Base-by-base conservation (phyloP, 495 filamentous ascomycete species). In the Penicillium flavigenum region DNA sequence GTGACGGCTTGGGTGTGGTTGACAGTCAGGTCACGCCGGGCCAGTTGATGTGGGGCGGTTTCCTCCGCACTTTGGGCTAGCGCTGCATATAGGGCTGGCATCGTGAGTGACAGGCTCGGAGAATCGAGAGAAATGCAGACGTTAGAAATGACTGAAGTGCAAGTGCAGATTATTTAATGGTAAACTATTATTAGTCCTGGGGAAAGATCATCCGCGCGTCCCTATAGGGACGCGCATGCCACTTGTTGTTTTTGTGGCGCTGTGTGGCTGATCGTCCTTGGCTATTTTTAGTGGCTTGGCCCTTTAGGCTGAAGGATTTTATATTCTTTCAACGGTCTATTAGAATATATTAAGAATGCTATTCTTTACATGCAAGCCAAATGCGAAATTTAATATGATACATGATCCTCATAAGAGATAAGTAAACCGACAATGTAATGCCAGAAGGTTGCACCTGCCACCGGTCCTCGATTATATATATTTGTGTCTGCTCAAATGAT, bases 1-100 rank as follows among this genome's bases (percentile, higher is more conserved):
- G 88, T 92, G 4, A 90, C 79, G 41, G 81, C 82, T 67, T 92
- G 88, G 12, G 88, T 88, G 66, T 84, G 81, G 66, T 83, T 82
- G 57, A 91, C 86, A 19, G 75, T 79, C 10, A 92, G 74, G 63
- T 78, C 78, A 57, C 87, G 85, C 53, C 67, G 65, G 44, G 58
- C 47, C 27, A 77, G 58, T 41, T 52, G 47, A 51, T 72, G 70
- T 58, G 67, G 61, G 55, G 66, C 64, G 42, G 61, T 41, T 42
- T 73, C 65, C 51, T 57, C 29, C 51, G 63, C 64, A 34, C 70
- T 55, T 36, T 62, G 56, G 29, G 51, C 56, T 31, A 74, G 57
- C 27, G 61, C 31, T 20, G 58, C 44, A 57, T 74, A 70, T 50
- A 68, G 54, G 8, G 70, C 70, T 7, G 73, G 66, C 73, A 76